Evolutionary conservation across 345 rosid genomes (phyloP), one percentile per base, ranked within the genome.

Genomic region (Linum usitatissimum): DNA sequence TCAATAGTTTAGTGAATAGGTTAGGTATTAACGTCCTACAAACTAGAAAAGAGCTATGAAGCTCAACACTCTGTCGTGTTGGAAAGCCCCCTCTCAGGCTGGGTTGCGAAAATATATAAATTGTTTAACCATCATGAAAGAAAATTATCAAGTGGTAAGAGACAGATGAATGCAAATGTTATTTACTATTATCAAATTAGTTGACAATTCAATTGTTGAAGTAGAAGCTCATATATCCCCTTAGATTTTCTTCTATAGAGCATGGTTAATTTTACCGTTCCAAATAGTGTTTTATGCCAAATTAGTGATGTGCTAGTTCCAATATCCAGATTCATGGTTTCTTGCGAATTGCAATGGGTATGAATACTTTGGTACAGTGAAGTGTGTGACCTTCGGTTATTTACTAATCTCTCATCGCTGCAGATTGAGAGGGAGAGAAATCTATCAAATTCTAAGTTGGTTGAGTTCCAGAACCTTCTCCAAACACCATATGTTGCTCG

Each of bases 391-490:
- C 51, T 60, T 57, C 18, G n/a, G 55, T 28, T 61, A 30, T 53
- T 57, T 65, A 38, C 30, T 54, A 61, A 28, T 49, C 34, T 12
- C 30, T 40, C 66, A n/a, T 15, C 75, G 53, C 8, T 69, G 38
- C 83, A 88, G 97, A 80, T 88, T 60, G 94, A 83, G 66, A 88
- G 83, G 71, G 95, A 91, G 74, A 83, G 91, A 72, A 83, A 64
- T 71, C 65, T 80, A 63, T 83, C 80, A 5, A 83, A 77, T 53
- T 68, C 81, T 53, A 91, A 86, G 75, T 64, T 85, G 76, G 66
- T 63, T 4, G 88, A 88, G 79, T 84, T 86, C 65, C 80, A 83
- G 60, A 79, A 74, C 64, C 77, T 91, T 76, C 82, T 88, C 20
- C 83, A 55, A 48, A 73, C 64, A 67, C 91, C 96, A 21, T 81